These are phyloP conservation scores for Trichoderma afroharzianum DNA, from an alignment of 2,329 filamentous ascomycete species.

Conservation along the genomic window DNA sequence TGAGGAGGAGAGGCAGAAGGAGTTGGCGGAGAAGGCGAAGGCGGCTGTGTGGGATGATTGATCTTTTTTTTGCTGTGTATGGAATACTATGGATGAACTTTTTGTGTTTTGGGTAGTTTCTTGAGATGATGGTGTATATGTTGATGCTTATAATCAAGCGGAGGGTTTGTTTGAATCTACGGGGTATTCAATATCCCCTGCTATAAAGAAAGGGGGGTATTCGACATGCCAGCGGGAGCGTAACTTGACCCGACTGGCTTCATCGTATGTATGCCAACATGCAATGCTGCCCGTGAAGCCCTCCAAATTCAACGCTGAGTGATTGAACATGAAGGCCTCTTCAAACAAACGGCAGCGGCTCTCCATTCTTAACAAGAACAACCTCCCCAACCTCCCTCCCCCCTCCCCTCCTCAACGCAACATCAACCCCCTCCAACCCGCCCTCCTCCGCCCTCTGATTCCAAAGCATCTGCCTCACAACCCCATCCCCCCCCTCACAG, in stretches of 20 bases:
- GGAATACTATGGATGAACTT: neutral
- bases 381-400: neutral
- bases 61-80: slow-evolving; percentile 16
- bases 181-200: neutral
- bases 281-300: neutral
- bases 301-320: neutral
- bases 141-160: neutral
- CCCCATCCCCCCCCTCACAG: slow-evolving; percentile 54
- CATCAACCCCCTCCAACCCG: slow-evolving; percentile 58
- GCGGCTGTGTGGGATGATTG: slow-evolving; percentile 81
- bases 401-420: slow-evolving; percentile 37
- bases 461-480: slow-evolving; percentile 67
- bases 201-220: neutral
- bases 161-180: neutral
- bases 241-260: neutral
- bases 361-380: slow-evolving; percentile 7
- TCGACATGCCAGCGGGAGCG: neutral
- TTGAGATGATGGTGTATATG: neutral
- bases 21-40: slow-evolving; percentile 72
- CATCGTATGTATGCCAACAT: neutral
- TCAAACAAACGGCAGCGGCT: neutral
- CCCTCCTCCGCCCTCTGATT: slow-evolving; percentile 60
- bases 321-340: neutral
- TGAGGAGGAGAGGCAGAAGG: slow-evolving; percentile 56
- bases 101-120: neutral